Evolutionary conservation across 176 grass and related monocot species (phyloP), one percentile per base, ranked within the genome.

Genomic region (Aegilops umbellulata): DNA sequence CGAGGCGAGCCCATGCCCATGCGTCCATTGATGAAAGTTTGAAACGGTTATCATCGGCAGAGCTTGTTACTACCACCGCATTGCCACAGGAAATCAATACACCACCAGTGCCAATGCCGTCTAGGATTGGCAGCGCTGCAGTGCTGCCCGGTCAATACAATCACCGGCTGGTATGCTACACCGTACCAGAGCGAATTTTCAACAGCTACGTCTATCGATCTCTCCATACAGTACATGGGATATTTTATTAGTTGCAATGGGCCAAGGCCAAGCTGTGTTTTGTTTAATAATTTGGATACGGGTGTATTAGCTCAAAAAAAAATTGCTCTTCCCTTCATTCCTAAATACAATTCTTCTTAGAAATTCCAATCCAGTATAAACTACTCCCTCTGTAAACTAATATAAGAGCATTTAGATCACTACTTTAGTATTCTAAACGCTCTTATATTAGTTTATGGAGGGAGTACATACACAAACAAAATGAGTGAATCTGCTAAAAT

Each of bases 41-140:
- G 42, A 15, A 74, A 80, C 72, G 74, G 74, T 74, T 31, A 27
- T 85, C 11, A 42, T 72, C 36, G 35, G 13, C 67, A 38, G 34
- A 57, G 61, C 14, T 29, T 14, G 61, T 26, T 25, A 60, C 69
- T 69, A 44, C 53, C 35, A 25, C 34, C 32, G 19, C 8, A 38
- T 10, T 78, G 65, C 30, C 79, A 30, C 51, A 31, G 13, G 42
- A 65, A 65, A 79, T 79, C 42, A 82, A 83, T 83, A 46, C 79
- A 68, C 24, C 20, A 15, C 58, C n/a, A 23, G 63, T 49, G 20
- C 58, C 34, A 23, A 42, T 49, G 20, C 30, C n/a, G 14, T 51
- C 41, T 34, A 25, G 42, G 42, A 53, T 34, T 65, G 51, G 30
- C 26, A 38, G 63, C 16, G 51, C 4, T 47, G 49, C 74, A 11